Percentiles rank a stretch among this genome's conserved stretches.
These are phyloP conservation scores for Halteria grandinella DNA, from an alignment of 73 alveolate species.

Conservation along the genomic window DNA sequence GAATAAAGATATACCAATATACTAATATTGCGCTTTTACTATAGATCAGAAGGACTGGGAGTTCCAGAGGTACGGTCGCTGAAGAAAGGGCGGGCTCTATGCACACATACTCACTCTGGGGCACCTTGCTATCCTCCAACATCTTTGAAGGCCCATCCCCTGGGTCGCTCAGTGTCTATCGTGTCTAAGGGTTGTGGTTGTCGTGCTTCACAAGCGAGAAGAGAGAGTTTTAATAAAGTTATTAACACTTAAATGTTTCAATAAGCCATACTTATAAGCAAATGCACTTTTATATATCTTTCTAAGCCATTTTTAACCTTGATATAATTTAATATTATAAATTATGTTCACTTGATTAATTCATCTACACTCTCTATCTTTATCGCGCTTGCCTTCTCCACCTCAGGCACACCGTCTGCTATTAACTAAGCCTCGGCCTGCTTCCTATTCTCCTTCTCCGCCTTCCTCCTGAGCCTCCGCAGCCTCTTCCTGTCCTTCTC, in stretches of 20 bases:
- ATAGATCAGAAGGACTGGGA: conserved; percentile 94
- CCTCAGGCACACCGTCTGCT: too few relatives aligned
- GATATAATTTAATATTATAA: background rate
- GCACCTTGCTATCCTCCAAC: background rate
- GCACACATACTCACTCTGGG: background rate
- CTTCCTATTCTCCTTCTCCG: background rate
- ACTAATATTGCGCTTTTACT: conserved; percentile 38
- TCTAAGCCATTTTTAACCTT: background rate
- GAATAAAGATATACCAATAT: too few relatives aligned
- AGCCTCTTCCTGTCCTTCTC: background rate
- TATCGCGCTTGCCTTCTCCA: too few relatives aligned
- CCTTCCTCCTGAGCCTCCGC: conserved; percentile 34
- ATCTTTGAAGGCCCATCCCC: background rate
- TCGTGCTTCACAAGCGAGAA: background rate
- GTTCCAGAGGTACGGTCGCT: conserved; percentile 86
- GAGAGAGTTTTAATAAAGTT: background rate
- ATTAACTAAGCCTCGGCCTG: too few relatives aligned
- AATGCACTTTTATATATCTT: background rate
- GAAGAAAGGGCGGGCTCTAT: background rate
- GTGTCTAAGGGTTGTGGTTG: too few relatives aligned
- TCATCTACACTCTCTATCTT: conserved; percentile 1
- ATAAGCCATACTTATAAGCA: background rate
- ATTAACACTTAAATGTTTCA: background rate
- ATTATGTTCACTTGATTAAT: conserved; percentile 10
- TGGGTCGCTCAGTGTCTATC: background rate